Percentiles rank a stretch among this genome's conserved stretches.
These are phyloP conservation scores for Phyllosticta citribraziliensis DNA, from an alignment of 2,329 filamentous ascomycete species.

Conservation along the genomic window DNA sequence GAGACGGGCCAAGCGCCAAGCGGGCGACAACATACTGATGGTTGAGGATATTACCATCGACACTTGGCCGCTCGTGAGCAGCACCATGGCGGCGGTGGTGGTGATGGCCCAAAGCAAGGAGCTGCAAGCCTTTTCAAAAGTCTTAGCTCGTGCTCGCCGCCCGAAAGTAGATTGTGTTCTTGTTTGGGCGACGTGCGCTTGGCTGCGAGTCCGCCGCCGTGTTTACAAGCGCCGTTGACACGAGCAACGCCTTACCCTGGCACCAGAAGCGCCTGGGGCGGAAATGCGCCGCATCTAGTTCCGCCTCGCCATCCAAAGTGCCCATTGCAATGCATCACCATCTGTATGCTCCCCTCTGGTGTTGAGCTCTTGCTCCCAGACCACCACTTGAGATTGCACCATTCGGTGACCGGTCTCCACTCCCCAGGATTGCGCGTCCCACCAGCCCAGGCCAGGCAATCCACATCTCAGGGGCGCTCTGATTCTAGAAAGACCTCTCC, in stretches of 20 bases:
- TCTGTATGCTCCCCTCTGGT: too few species aligned
- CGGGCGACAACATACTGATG: conserved; percentile 44
- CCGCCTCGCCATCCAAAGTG: too few species aligned
- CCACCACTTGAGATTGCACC: too few species aligned
- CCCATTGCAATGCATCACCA: too few species aligned
- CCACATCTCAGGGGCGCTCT: too few species aligned
- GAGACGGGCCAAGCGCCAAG: background rate
- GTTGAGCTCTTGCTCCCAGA: too few species aligned
- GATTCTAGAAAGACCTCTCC: too few species aligned
- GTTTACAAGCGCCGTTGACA: background rate
- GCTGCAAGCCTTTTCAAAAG: background rate
- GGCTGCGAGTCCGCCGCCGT: background rate
- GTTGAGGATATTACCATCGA: conserved; percentile 55
- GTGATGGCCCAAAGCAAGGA: background rate
- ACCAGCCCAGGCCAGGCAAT: too few species aligned
- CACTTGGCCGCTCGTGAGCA: conserved; percentile 62
- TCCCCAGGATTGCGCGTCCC: too few species aligned
- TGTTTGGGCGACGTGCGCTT: background rate
- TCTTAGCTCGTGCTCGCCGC: background rate
- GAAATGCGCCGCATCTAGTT: background rate
- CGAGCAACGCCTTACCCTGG: background rate
- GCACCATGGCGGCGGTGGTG: conserved; percentile 24
- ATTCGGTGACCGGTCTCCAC: too few species aligned
- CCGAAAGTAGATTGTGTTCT: background rate
- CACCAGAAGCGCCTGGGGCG: background rate